A percentile compares a stretch with the other conserved stretches of the same genome.
Evolutionary conservation across 2,329 filamentous ascomycete species (phyloP).

Genomic region (Xylariaceae sp.): DNA sequence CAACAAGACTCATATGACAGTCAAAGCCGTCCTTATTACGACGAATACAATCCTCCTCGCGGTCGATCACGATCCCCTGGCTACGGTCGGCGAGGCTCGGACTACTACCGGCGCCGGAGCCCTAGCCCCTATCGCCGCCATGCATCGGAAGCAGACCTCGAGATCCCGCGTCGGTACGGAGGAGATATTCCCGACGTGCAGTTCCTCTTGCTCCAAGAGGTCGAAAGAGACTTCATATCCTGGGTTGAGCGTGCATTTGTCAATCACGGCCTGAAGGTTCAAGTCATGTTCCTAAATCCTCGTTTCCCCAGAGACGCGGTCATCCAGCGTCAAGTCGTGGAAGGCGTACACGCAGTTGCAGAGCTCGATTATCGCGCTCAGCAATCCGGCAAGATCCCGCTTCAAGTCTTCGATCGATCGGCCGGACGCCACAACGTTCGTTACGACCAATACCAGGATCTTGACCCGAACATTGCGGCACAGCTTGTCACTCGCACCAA

Average conservation of each 20-base stretch:
- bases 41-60: constrained; percentile 47
- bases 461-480: constrained; percentile 77
- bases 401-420: constrained; percentile 85
- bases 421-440: constrained; percentile 73
- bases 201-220: constrained; percentile 77
- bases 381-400: constrained; percentile 70
- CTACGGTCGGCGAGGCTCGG: constrained; percentile 46
- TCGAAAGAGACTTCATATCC: constrained; percentile 76
- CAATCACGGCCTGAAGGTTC: constrained; percentile 70
- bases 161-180: constrained; percentile 73
- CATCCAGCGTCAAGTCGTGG: constrained; percentile 82
- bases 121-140: constrained; percentile 64
- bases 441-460: constrained; percentile 84
- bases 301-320: constrained; percentile 76
- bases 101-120: constrained; percentile 68
- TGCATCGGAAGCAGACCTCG: constrained; percentile 59
- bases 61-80: constrained; percentile 71
- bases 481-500: constrained; percentile 79
- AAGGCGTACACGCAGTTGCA: constrained; percentile 85
- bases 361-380: constrained; percentile 74
- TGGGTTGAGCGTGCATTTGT: constrained; percentile 81
- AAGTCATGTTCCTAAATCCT: constrained; percentile 78
- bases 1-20: constrained; percentile 39
- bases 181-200: constrained; percentile 86
- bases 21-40: constrained; percentile 45